These are phyloP conservation scores for Candida railenensis DNA, from an alignment of 805 yeast genomes.

Conservation along the genomic window DNA sequence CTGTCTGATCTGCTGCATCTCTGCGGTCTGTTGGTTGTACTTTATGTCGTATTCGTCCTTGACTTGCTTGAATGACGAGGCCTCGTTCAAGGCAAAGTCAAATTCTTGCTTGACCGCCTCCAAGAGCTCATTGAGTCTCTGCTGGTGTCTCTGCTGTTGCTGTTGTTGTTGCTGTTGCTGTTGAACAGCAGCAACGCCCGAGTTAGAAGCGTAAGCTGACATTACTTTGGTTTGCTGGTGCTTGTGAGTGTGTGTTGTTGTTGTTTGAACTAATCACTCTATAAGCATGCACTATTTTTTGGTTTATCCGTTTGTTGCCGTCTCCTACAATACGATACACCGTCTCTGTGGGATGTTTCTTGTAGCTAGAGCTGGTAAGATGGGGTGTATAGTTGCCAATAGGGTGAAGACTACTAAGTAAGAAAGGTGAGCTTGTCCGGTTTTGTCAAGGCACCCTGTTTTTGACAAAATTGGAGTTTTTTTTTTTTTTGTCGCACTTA, in stretches of 20 bases:
- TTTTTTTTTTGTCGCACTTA: background rate
- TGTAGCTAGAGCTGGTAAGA: no score
- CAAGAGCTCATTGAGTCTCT: conserved; percentile 69
- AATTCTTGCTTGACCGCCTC: conserved; percentile 94
- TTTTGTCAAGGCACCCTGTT: background rate
- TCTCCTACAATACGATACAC: no score
- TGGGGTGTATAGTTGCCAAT: no score
- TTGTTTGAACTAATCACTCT: no score
- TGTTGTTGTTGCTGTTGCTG: conserved; percentile 29
- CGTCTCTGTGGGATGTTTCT: no score
- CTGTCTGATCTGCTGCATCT: conserved; percentile 90
- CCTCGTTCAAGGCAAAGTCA: conserved; percentile 80
- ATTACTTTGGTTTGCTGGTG: conserved; percentile 10
- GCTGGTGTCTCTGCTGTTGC: conserved; percentile 43
- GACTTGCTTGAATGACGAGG: conserved; percentile 79
- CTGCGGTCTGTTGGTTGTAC: conserved; percentile 87
- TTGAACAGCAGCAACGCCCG: conserved; percentile 25
- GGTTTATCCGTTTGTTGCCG: no score
- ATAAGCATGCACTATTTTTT: no score
- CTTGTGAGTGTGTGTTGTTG: no score
- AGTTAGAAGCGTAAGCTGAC: conserved; percentile 37
- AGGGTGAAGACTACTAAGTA: no score
- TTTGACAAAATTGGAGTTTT: background rate
- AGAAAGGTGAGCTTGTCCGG: no score
- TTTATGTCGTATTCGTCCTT: conserved; percentile 91